These are phyloP conservation scores for Paraphaeosphaeria minitans DNA, from an alignment of 2,329 filamentous ascomycete genomes.

Conservation along the genomic window DNA sequence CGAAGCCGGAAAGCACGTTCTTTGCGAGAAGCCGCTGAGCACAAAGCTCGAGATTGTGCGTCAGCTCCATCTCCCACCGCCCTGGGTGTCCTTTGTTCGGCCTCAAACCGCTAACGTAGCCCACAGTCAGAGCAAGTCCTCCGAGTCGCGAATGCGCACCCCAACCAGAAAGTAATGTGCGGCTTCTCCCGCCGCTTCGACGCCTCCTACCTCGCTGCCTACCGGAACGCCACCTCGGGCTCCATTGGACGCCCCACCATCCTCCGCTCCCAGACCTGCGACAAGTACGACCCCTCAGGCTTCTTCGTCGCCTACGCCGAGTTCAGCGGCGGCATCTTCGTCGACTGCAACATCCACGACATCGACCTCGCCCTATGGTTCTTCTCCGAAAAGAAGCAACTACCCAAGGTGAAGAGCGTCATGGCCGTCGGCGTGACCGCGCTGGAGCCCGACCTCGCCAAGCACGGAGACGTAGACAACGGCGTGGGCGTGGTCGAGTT, in stretches of 20 bases:
- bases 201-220: conserved; percentile 66
- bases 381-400: conserved; percentile 47
- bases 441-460: conserved; percentile 61
- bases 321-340: conserved; percentile 71
- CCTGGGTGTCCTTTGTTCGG: too few relatives aligned
- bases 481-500: conserved; percentile 70
- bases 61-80: conserved; percentile 10
- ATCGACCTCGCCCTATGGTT: conserved; percentile 70
- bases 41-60: conserved; percentile 64
- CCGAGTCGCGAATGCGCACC: conserved; percentile 59
- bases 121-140: conserved; percentile 64
- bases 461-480: conserved; percentile 66
- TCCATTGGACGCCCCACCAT: conserved; percentile 65
- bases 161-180: conserved; percentile 68
- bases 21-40: conserved; percentile 65
- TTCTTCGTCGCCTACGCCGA: conserved; percentile 72
- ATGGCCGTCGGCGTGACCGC: conserved; percentile 63
- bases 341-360: conserved; percentile 73
- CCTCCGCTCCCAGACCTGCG: conserved; percentile 69
- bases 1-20: conserved; percentile 58
- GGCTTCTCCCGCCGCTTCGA: conserved; percentile 72
- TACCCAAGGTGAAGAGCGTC: conserved; percentile 60
- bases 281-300: conserved; percentile 67
- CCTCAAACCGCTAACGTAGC: conserved; percentile 9
- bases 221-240: conserved; percentile 57